Evolutionary conservation across 305 asterid genomes (phyloP).

Genomic region (Salvia sclarea): DNA sequence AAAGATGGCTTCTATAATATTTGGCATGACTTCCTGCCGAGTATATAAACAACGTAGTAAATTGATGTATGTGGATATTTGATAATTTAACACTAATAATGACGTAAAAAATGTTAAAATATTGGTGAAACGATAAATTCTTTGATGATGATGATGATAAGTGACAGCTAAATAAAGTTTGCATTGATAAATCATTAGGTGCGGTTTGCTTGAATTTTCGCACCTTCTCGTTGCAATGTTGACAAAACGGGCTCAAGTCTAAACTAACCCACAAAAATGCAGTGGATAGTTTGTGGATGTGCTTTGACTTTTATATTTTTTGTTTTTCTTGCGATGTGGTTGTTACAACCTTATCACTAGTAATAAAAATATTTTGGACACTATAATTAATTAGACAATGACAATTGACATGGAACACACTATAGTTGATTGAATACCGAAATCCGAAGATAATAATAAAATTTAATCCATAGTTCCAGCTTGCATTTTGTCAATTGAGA

Average conservation of each 20-base stretch:
- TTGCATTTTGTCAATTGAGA: neutral
- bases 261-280: too few species aligned
- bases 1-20: too few species aligned
- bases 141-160: neutral
- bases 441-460: neutral
- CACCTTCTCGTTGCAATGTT: neutral
- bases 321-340: neutral
- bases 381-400: neutral
- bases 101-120: neutral
- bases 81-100: too few species aligned
- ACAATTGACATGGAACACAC: constrained; percentile 12
- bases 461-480: neutral
- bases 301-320: constrained; percentile 18
- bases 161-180: neutral
- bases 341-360: neutral
- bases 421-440: neutral
- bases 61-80: too few species aligned
- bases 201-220: constrained; percentile 7
- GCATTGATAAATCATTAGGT: neutral
- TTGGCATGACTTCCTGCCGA: too few species aligned
- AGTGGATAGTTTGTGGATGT: neutral
- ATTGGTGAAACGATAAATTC: too few species aligned
- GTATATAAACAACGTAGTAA: too few species aligned
- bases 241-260: neutral
- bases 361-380: neutral